Conservation (phyloP, 2,329 filamentous ascomycete species). For the Stagonosporopsis rhizophila region DNA sequence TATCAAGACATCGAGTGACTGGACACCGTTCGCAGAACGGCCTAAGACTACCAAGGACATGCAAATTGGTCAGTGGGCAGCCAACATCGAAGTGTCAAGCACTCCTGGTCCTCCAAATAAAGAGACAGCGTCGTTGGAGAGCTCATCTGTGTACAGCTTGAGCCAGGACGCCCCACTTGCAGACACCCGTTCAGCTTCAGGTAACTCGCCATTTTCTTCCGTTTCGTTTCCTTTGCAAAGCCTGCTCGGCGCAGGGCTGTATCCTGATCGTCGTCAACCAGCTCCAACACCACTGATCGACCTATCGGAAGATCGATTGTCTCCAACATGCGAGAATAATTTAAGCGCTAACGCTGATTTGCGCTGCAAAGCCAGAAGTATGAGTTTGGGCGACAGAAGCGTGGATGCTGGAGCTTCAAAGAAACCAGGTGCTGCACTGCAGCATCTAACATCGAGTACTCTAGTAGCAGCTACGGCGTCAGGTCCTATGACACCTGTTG, state of each 20-base stretch:
- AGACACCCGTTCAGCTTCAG: constrained; percentile 17
- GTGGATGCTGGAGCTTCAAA: neutral
- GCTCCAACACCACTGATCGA: constrained; percentile 15
- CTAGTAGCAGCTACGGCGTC: neutral
- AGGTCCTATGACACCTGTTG: constrained; percentile 1
- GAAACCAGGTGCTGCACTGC: neutral
- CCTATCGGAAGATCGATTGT: constrained; percentile 8
- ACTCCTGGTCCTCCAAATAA: constrained; percentile 1
- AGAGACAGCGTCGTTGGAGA: neutral
- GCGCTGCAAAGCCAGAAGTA: constrained; percentile 18
- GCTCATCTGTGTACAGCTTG: neutral
- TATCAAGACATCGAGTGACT: constrained; percentile 64
- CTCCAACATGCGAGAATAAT: neutral
- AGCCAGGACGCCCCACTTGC: constrained; percentile 17
- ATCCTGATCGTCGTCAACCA: neutral
- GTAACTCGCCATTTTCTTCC: constrained; percentile 27
- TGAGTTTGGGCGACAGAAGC: neutral
- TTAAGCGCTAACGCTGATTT: constrained; percentile 22
- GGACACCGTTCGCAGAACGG: constrained; percentile 29
- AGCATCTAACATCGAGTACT: neutral
- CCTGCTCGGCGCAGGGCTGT: neutral
- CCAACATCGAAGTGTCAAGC: constrained; percentile 25
- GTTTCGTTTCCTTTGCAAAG: neutral
- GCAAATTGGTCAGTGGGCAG: constrained; percentile 33
- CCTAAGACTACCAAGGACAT: constrained; percentile 18